Percentiles rank a stretch among this genome's conserved stretches.
Conservation (phyloP, 805 yeast genomes). For the Cyberlindnera veronae region DNA sequence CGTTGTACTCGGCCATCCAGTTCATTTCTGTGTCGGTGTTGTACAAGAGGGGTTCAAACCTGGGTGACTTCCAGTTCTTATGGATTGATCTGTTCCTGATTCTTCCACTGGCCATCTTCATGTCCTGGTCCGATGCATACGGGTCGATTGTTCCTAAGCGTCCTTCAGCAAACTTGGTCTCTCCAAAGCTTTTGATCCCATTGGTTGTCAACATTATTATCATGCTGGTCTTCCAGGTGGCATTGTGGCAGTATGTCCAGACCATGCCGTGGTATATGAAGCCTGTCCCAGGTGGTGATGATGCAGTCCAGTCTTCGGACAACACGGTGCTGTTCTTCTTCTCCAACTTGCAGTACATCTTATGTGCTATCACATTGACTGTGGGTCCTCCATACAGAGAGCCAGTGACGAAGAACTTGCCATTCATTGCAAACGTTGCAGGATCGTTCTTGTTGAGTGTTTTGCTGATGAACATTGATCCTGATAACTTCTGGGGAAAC, state of each 20-base stretch:
- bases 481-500: constrained; percentile 53
- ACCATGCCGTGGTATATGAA: constrained; percentile 68
- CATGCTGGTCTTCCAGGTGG: constrained; percentile 59
- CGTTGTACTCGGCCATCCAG: constrained; percentile 94
- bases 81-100: constrained; percentile 90
- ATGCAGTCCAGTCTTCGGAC: constrained; percentile 80
- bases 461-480: constrained; percentile 50
- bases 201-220: constrained; percentile 73
- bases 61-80: constrained; percentile 95
- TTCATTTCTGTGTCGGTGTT: constrained; percentile 82
- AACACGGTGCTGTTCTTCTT: constrained; percentile 81
- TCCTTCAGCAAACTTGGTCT: constrained; percentile 91
- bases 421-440: constrained; percentile 63
- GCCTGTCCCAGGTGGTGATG: constrained; percentile 81
- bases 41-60: constrained; percentile 83
- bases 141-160: constrained; percentile 57
- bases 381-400: constrained; percentile 93
- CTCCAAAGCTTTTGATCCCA: constrained; percentile 83
- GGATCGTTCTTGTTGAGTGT: constrained; percentile 48
- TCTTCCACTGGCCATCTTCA: constrained; percentile 90
- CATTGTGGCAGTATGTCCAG: constrained; percentile 61
- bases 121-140: constrained; percentile 96
- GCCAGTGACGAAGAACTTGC: constrained; percentile 60
- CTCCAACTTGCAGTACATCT: constrained; percentile 85
- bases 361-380: constrained; percentile 78